Evolutionary conservation across 495 filamentous ascomycete species (phyloP).

Genomic region (Darksidea phi): DNA sequence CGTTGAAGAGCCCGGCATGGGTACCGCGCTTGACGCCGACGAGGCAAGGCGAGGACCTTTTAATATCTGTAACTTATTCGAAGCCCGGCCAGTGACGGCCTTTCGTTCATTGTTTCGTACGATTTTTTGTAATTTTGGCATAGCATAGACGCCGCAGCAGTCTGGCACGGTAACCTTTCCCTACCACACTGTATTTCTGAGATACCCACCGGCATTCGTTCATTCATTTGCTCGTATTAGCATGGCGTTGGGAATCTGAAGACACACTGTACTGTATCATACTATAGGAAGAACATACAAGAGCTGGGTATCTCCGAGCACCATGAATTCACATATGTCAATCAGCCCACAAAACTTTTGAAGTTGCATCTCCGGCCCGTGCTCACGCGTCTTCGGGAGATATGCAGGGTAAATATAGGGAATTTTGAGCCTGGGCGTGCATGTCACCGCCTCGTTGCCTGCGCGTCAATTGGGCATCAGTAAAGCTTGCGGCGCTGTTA

Average conservation of each 20-base stretch:
- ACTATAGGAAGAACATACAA: conserved; percentile 9
- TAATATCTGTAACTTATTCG: conserved; percentile 33
- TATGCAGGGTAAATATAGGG: conserved; percentile 2
- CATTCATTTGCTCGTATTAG: not conserved
- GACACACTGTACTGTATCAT: conserved; percentile 10
- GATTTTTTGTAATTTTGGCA: not conserved
- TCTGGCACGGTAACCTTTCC: not conserved
- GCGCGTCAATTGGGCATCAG: not conserved
- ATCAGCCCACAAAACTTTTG: no score
- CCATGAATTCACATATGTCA: not conserved
- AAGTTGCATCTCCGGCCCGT: not conserved
- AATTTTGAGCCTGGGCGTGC: not conserved
- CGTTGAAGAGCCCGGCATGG: conserved; percentile 40
- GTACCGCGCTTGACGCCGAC: conserved; percentile 44
- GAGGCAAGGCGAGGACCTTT: conserved; percentile 41
- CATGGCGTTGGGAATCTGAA: not conserved
- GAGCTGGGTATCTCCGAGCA: not conserved
- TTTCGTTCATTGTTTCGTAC: conserved; percentile 8
- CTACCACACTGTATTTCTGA: conserved; percentile 15
- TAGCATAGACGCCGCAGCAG: not conserved
- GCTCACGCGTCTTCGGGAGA: not conserved
- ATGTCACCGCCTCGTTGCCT: not conserved
- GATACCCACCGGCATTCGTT: conserved; percentile 28
- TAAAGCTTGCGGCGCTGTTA: not conserved
- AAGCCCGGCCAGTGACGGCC: conserved; percentile 8